Conservation (phyloP, 495 filamentous ascomycete species). For the Daldinia decipiens region DNA sequence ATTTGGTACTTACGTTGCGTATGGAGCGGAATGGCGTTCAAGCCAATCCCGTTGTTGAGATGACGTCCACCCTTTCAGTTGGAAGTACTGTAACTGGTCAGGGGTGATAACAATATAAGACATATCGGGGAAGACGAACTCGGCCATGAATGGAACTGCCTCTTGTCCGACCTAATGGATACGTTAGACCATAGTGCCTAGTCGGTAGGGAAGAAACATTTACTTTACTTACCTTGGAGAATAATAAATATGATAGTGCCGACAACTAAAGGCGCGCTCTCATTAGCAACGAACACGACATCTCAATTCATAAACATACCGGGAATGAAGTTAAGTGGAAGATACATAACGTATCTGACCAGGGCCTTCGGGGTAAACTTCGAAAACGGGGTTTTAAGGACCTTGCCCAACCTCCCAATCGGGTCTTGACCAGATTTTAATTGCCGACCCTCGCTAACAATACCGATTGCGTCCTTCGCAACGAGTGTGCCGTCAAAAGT, state of each 20-base stretch:
- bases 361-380: constrained; percentile 72
- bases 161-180: constrained; percentile 50
- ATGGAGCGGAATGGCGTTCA: constrained; percentile 68
- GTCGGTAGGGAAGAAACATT: neutral
- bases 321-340: constrained; percentile 94
- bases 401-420: constrained; percentile 76
- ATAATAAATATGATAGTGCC: constrained; percentile 83
- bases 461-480: constrained; percentile 59
- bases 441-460: constrained; percentile 79
- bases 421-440: constrained; percentile 69
- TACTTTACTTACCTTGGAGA: constrained; percentile 68
- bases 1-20: constrained; percentile 73
- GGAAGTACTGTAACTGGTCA: constrained; percentile 72
- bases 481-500: constrained; percentile 89
- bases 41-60: constrained; percentile 72
- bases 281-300: constrained; percentile 7
- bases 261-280: constrained; percentile 62
- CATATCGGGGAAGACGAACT: constrained; percentile 29
- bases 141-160: constrained; percentile 53
- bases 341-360: constrained; percentile 76
- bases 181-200: constrained; percentile 22
- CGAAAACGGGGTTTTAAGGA: constrained; percentile 74
- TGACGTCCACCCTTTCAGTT: constrained; percentile 82
- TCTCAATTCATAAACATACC: constrained; percentile 31
- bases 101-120: constrained; percentile 5